phyloP scores from a whole-genome alignment of 768 basidiomycete genomes.

The Pleurotus tuber-regium region DNA sequence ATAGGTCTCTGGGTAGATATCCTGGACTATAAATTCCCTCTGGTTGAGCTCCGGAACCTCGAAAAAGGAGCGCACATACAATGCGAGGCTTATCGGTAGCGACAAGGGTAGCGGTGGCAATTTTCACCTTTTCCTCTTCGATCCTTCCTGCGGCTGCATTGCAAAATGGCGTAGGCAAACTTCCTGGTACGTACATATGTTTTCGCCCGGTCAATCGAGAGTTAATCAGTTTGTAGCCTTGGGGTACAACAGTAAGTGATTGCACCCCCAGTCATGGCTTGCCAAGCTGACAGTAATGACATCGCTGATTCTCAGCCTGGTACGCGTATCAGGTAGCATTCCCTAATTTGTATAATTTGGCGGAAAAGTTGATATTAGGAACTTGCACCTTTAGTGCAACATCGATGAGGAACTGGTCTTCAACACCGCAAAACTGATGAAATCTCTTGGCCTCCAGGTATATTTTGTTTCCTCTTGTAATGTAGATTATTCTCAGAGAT shows the following conservation, averaged over 20 bases:
- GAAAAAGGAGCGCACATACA: too few species aligned
- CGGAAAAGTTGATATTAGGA: conserved; percentile 14
- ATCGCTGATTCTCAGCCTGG: conserved; percentile 45
- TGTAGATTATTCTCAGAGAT: background rate
- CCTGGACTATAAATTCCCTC: too few species aligned
- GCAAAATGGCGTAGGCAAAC: conserved; percentile 36
- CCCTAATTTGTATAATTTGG: too few species aligned
- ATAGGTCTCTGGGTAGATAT: too few species aligned
- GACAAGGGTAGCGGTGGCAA: too few species aligned
- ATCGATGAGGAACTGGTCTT: conserved; percentile 54
- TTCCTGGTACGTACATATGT: conserved; percentile 39
- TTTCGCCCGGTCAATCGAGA: background rate
- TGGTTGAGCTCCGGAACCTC: too few species aligned
- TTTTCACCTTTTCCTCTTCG: too few species aligned
- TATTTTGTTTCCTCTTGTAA: background rate
- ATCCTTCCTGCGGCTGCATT: too few species aligned
- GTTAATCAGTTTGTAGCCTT: conserved; percentile 35
- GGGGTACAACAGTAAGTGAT: conserved; percentile 59
- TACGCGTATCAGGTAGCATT: conserved; percentile 66
- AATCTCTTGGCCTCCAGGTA: conserved; percentile 55
- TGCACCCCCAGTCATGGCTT: conserved; percentile 1
- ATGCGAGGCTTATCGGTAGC: too few species aligned
- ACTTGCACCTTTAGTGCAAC: conserved; percentile 43
- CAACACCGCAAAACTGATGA: conserved; percentile 49
- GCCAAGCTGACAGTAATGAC: too few species aligned